Evolutionary conservation across 129 eudicot genomes (phyloP), one percentile per base, ranked within the genome.

Genomic region (Artemisia tridentata): DNA sequence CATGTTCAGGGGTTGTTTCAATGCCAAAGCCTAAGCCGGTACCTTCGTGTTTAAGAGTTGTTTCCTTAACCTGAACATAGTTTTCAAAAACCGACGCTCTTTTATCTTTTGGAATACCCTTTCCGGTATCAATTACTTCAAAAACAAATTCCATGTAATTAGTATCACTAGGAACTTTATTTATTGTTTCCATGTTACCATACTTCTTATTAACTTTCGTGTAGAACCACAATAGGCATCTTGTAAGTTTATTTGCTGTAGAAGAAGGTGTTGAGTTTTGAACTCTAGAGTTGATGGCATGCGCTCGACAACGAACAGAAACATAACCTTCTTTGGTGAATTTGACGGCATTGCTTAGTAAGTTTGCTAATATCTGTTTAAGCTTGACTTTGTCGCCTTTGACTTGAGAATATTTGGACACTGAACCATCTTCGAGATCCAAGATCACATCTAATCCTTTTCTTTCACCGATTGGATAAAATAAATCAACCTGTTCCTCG

Each of bases 101-200:
- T 80, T 86, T 88, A 81, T 92, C 98, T 60, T 86, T 86, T 3
- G 98, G 96, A 4, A 92, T 92, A 52, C 98, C 98, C 50, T 66
- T 79, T 53, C 98, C 98, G 0, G 96, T 89, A 63, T 92, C 98
- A 43, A 80, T 80, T 25, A 92, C 90, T 76, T 89, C 96, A 72
- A 92, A 84, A 11, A 79, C 54, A 68, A 84, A 92, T 61, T 92
- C 96, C 85, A 89, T 74, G 53, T 80, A 66, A 7, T 80, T 83
- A 4, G 79, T 80, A 78, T 86, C 84, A 53, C 70, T 53, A 13
- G 60, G 73, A 58, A 74, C 65, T 27, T 72, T 60, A 60, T 69
- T 47, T 12, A 38, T 60, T 3, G 52, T 51, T 67, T 79, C 68
- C 3, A 67, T 20, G 16, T 75, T 68, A 49, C 13, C 65, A 53